phyloP scores from a whole-genome alignment of 306 rosid genomes.

The Glycyrrhiza uralensis region DNA sequence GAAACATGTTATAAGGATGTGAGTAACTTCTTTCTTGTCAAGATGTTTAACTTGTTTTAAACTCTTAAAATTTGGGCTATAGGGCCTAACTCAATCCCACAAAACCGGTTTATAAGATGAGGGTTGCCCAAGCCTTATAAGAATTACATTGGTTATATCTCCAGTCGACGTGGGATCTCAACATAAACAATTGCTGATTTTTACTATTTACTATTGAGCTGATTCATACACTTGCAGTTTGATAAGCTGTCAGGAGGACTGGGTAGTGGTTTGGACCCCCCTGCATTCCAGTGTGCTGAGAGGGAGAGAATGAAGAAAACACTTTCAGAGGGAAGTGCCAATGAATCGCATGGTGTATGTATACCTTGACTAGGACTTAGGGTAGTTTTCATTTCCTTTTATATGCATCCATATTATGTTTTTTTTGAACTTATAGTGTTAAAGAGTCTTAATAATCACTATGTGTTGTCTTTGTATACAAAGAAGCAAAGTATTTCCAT shows the following conservation, averaged over 20 bases:
- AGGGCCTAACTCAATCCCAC: too few species aligned
- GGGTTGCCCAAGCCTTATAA: too few species aligned
- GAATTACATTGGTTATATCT: too few species aligned
- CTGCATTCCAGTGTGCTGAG: constrained; percentile 93
- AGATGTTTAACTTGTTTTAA: too few species aligned
- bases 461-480: not conserved
- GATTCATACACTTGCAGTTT: constrained; percentile 45
- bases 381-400: not conserved
- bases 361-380: not conserved
- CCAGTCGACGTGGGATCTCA: too few species aligned
- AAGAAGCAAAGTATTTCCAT: not conserved
- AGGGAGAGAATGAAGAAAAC: constrained; percentile 47
- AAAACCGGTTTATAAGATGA: too few species aligned
- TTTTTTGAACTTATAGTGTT: not conserved
- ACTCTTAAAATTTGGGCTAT: too few species aligned
- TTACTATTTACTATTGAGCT: not conserved
- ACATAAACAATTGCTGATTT: too few species aligned
- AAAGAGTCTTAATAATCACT: not conserved
- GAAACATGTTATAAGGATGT: constrained; percentile 69
- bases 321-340: constrained; percentile 33
- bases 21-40: constrained; percentile 31
- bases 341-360: constrained; percentile 43
- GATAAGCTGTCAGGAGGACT: constrained; percentile 81
- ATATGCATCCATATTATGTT: not conserved
- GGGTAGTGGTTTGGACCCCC: constrained; percentile 85